phyloP scores from a whole-genome alignment of 805 yeast genomes.

The Brettanomyces custersianus region DNA sequence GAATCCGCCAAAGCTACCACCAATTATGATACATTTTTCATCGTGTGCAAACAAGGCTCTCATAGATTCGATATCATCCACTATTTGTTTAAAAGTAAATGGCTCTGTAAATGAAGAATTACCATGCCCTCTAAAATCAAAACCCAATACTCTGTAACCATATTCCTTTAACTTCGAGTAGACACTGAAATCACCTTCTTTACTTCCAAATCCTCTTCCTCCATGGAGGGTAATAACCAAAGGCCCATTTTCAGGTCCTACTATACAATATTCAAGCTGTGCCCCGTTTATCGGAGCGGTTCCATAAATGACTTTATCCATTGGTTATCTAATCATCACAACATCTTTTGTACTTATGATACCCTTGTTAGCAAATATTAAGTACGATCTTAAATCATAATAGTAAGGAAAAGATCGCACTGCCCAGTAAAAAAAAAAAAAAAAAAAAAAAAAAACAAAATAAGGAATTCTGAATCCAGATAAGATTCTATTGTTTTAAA shows the following conservation, averaged over 20 bases:
- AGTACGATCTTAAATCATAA: too few species aligned
- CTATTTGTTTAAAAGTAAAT: slow-evolving; percentile 15
- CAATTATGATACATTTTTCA: slow-evolving; percentile 13
- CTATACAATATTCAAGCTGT: slow-evolving; percentile 10
- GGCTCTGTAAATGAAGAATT: slow-evolving; percentile 15
- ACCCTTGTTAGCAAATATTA: too few species aligned
- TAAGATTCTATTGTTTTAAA: too few species aligned
- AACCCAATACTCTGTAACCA: slow-evolving; percentile 17
- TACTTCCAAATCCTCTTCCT: slow-evolving; percentile 18
- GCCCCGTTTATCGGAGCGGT: slow-evolving; percentile 11
- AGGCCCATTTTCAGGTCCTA: slow-evolving; percentile 10
- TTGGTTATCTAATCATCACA: too few species aligned
- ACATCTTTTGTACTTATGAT: too few species aligned
- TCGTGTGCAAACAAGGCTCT: slow-evolving; percentile 8
- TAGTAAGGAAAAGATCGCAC: too few species aligned
- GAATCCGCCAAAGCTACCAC: slow-evolving; percentile 21
- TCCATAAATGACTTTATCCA: background rate
- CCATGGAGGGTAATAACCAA: slow-evolving; percentile 18
- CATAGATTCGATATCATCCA: slow-evolving; percentile 16
- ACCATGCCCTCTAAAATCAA: slow-evolving; percentile 19
- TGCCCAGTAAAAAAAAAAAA: too few species aligned
- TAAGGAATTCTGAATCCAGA: too few species aligned
- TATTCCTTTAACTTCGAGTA: slow-evolving; percentile 11
- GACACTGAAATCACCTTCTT: slow-evolving; percentile 14
- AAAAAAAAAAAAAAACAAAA: too few species aligned